These are phyloP conservation scores for Fusarium sulawesiense DNA, from an alignment of 2,329 filamentous ascomycete species.

Conservation along the genomic window DNA sequence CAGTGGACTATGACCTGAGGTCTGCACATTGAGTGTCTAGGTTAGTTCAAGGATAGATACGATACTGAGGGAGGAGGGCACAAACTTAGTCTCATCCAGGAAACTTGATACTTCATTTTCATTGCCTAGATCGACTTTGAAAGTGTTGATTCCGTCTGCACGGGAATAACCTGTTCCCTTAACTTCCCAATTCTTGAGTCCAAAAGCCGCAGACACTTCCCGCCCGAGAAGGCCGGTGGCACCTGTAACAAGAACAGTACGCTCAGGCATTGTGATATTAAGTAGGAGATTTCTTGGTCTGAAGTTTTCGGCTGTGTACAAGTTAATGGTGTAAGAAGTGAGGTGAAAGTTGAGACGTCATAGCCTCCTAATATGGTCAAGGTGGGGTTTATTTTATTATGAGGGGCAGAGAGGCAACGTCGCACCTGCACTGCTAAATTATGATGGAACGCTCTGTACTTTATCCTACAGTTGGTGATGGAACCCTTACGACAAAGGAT, in stretches of 20 bases:
- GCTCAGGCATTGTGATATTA: slow-evolving; percentile 24
- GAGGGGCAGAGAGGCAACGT: slow-evolving; percentile 28
- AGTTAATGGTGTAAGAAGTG: background rate
- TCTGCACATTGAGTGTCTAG: slow-evolving; percentile 54
- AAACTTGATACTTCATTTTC: slow-evolving; percentile 59
- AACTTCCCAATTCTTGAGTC: slow-evolving; percentile 69
- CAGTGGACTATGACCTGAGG: slow-evolving; percentile 85
- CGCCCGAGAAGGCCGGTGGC: slow-evolving; percentile 86
- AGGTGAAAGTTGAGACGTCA: slow-evolving; percentile 29
- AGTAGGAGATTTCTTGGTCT: background rate
- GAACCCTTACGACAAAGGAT: background rate
- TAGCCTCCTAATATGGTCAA: slow-evolving; percentile 9
- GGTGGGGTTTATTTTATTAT: slow-evolving; percentile 26
- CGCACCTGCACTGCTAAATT: background rate
- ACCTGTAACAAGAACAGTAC: slow-evolving; percentile 80
- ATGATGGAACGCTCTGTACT: background rate
- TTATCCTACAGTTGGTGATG: background rate
- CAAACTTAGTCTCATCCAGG: slow-evolving; percentile 66
- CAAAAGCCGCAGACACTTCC: slow-evolving; percentile 79
- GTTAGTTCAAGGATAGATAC: slow-evolving; percentile 13
- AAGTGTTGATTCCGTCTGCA: slow-evolving; percentile 74
- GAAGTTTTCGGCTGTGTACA: background rate
- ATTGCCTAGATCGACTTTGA: slow-evolving; percentile 67
- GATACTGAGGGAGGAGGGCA: background rate
- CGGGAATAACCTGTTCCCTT: slow-evolving; percentile 80